These are phyloP conservation scores for Monosporozyma siamensis DNA, from an alignment of 805 yeast species.

Conservation along the genomic window DNA sequence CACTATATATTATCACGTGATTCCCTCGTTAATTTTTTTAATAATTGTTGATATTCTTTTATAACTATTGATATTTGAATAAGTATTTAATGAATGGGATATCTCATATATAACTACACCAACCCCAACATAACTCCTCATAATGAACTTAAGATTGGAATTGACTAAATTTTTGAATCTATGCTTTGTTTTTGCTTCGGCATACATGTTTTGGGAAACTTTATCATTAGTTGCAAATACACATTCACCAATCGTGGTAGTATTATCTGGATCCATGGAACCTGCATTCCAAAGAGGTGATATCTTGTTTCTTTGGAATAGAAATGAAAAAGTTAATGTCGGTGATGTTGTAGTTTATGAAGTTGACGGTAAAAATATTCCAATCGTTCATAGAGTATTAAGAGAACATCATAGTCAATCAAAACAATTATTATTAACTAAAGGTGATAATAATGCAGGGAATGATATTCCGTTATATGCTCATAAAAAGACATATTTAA, in stretches of 20 bases:
- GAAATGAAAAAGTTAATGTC: conserved; percentile 54
- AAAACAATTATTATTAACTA: conserved; percentile 72
- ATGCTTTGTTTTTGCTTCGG: conserved; percentile 74
- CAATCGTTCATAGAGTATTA: conserved; percentile 93
- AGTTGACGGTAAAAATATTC: conserved; percentile 66
- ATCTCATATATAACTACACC: no score
- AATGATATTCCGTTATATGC: conserved; percentile 86
- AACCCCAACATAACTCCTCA: not conserved
- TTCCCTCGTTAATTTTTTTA: not conserved
- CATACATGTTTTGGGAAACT: conserved; percentile 87
- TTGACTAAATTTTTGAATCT: conserved; percentile 59
- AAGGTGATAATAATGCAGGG: conserved; percentile 92
- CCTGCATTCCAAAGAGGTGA: conserved; percentile 99
- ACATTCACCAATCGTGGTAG: conserved; percentile 91
- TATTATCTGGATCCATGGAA: conserved; percentile 96
- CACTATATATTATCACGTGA: not conserved
- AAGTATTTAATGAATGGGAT: no score
- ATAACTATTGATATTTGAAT: no score
- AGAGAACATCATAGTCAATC: conserved; percentile 54
- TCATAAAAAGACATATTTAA: conserved; percentile 62
- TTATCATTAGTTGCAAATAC: conserved; percentile 69
- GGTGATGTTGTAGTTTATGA: conserved; percentile 96
- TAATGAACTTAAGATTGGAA: conserved; percentile 55
- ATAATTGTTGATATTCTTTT: no score
- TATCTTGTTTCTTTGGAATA: conserved; percentile 82